Percentiles rank a stretch among this genome's conserved stretches.
These are phyloP conservation scores for Mortierella sp. DNA, from an alignment of 371 early-diverging fungal genomes.

Conservation along the genomic window DNA sequence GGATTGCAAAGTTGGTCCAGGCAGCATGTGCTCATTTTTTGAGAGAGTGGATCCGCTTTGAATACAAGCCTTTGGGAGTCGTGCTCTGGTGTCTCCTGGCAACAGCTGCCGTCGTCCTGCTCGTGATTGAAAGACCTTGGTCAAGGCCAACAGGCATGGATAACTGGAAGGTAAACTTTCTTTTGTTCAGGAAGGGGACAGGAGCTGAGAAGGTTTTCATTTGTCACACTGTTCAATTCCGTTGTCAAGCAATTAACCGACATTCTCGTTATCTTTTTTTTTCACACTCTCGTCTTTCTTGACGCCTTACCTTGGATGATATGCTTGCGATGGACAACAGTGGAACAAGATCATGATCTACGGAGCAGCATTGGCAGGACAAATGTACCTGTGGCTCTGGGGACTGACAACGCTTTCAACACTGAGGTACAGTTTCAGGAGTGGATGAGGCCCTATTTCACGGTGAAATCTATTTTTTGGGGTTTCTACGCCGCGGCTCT, in stretches of 20 bases:
- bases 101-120: conserved; percentile 23
- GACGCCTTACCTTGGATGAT: no score
- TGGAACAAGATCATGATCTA: conserved; percentile 51
- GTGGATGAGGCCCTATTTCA: neutral
- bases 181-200: no score
- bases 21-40: conserved; percentile 50
- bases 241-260: neutral
- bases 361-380: conserved; percentile 43
- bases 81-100: conserved; percentile 35
- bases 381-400: conserved; percentile 55
- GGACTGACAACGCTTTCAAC: conserved; percentile 46
- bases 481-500: neutral
- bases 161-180: conserved; percentile 54
- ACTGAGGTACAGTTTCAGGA: conserved; percentile 29
- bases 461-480: neutral
- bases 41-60: conserved; percentile 45
- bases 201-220: no score
- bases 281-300: no score
- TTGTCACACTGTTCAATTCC: no score
- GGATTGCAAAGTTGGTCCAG: conserved; percentile 51
- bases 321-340: conserved; percentile 16
- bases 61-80: conserved; percentile 34
- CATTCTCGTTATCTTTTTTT: neutral
- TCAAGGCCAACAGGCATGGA: conserved; percentile 19
- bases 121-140: conserved; percentile 49